These are phyloP conservation scores for Rhodomyrtus psidioides DNA, from an alignment of 441 rosid genomes.

Conservation along the genomic window DNA sequence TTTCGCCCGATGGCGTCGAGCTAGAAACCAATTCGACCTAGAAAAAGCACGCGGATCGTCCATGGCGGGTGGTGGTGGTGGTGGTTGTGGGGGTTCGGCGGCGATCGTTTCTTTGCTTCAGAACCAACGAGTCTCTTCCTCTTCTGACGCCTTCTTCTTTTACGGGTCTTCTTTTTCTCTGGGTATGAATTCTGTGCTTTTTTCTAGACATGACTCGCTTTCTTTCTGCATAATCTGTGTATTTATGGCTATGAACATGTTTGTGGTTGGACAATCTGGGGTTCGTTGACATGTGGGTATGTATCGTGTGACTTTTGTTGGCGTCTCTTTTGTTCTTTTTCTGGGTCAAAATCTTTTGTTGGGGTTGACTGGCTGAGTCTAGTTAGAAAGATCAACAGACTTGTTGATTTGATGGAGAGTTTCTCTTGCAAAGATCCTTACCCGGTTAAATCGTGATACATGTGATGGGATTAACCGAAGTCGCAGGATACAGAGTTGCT, in stretches of 20 bases:
- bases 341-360: background rate
- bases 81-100: conserved; percentile 6
- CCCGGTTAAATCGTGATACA: background rate
- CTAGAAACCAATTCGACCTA: background rate
- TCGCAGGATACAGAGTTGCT: background rate
- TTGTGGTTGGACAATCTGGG: background rate
- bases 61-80: conserved; percentile 20
- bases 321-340: background rate
- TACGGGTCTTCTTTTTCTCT: conserved; percentile 15
- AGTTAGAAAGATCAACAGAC: background rate
- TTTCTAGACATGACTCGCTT: conserved; percentile 24
- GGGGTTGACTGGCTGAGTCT: background rate
- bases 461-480: background rate
- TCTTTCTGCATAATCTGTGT: background rate
- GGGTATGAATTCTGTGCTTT: conserved; percentile 26
- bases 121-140: conserved; percentile 16
- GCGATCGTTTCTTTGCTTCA: conserved; percentile 11
- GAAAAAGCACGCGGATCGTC: background rate
- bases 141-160: conserved; percentile 19
- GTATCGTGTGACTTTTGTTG: background rate
- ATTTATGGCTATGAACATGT: background rate
- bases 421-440: background rate
- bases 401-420: background rate
- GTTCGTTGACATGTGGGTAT: background rate
- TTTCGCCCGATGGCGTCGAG: background rate